These are phyloP conservation scores for Remersonia thermophila DNA, from an alignment of 2,329 filamentous ascomycete species.

Conservation along the genomic window DNA sequence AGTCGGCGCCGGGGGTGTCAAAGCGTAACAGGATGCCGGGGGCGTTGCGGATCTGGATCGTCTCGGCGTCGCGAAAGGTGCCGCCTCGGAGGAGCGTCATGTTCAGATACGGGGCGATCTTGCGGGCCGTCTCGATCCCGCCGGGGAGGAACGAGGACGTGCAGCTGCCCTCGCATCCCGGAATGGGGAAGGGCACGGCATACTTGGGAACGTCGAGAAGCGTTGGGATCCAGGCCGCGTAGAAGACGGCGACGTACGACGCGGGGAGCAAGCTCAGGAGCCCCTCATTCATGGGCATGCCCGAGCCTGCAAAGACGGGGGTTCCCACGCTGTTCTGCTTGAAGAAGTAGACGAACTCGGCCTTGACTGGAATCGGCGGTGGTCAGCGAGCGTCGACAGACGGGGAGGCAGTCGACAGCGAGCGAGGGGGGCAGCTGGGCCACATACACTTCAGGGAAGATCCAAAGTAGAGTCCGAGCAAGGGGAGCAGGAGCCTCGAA, in stretches of 20 bases:
- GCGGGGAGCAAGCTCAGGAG: slow-evolving; percentile 1
- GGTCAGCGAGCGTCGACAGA: background rate
- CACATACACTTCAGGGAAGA: slow-evolving; percentile 2
- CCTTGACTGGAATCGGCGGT: background rate
- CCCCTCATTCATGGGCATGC: background rate
- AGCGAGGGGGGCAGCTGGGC: background rate
- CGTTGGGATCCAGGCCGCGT: slow-evolving; percentile 3
- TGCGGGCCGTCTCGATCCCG: slow-evolving; percentile 3
- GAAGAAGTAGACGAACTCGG: slow-evolving; percentile 4
- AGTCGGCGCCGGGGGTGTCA: background rate
- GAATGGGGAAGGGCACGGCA: slow-evolving; percentile 1
- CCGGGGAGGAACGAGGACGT: slow-evolving; percentile 1
- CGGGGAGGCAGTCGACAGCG: background rate
- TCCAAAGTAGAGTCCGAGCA: slow-evolving; percentile 5
- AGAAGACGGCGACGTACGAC: slow-evolving; percentile 2
- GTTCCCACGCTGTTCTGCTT: background rate
- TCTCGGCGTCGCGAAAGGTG: background rate
- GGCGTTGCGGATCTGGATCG: slow-evolving; percentile 4
- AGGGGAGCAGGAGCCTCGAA: slow-evolving; percentile 1
- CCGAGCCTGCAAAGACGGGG: slow-evolving; percentile 2
- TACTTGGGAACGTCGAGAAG: slow-evolving; percentile 2
- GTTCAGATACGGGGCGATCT: slow-evolving; percentile 1
- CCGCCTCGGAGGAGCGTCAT: slow-evolving; percentile 3
- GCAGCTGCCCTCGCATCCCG: background rate
- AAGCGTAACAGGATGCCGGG: slow-evolving; percentile 1